Conservation (phyloP, 306 rosid species). For the Spatholobus suberectus region DNA sequence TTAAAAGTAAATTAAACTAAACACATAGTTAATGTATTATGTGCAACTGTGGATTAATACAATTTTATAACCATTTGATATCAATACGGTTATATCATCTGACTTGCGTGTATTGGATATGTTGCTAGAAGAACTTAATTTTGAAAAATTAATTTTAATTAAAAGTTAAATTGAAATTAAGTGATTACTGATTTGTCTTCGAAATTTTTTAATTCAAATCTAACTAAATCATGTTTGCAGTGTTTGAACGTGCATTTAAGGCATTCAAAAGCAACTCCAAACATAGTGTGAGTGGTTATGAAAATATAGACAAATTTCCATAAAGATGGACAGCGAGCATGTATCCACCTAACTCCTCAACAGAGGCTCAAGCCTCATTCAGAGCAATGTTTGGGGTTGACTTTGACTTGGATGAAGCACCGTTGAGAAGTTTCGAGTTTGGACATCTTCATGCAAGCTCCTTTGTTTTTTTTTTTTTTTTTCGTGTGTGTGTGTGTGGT, state of each 20-base stretch:
- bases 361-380: not conserved
- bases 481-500: not conserved
- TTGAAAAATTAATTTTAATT: no score
- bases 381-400: not conserved
- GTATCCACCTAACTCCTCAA: not conserved
- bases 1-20: no score
- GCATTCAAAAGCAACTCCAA: not conserved
- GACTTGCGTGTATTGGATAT: not conserved
- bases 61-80: not conserved
- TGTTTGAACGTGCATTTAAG: not conserved
- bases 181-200: not conserved
- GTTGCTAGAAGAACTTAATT: not conserved
- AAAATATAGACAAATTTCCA: not conserved
- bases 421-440: not conserved
- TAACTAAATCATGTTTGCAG: not conserved
- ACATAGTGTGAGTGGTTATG: not conserved
- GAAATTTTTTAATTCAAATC: not conserved
- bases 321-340: not conserved
- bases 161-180: not conserved
- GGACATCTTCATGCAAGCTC: not conserved
- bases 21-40: not conserved
- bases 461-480: not conserved
- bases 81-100: not conserved
- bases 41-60: not conserved
- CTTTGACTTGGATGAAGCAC: not conserved